Evolutionary conservation across 495 filamentous ascomycete species (phyloP), one percentile per base, ranked within the genome.

Genomic region (Daldinia decipiens): DNA sequence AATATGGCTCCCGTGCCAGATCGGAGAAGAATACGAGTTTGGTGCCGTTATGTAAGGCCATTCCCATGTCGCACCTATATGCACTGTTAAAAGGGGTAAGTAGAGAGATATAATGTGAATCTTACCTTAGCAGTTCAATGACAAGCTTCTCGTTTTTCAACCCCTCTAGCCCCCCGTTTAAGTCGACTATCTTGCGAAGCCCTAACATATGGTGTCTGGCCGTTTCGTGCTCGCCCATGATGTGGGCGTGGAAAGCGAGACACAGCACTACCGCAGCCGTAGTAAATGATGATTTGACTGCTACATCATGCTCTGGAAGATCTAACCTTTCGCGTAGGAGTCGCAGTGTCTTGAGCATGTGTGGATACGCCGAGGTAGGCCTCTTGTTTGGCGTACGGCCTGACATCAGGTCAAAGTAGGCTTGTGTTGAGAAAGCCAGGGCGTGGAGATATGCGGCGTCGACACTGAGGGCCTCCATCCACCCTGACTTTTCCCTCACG

Each of bases 381-480:
- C 24, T 39, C 31, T 11, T 34, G 38, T 1, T 17, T n/a, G 62
- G 3, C 26, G 5, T 19, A 27, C 61, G 55, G 21, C 62, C 54
- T 6, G 52, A 47, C 9, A 63, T 24, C 5, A 55, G 24, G 51
- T 74, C 71, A 52, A 81, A 80, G 57, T 79, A 83, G 50, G 61
- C 59, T 45, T 79, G 76, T 8, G 79, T 65, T 0, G 72, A 75
- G 60, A 79, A 79, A n/a, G 78, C 72, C 67, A 79, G 78, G 51
- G 77, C 66, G 62, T 83, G 79, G 2, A 84, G 75, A 51, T 78
- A 84, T 31, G 77, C 79, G 9, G 77, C 59, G 53, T 84, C 79
- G 15, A 68, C 12, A 4, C 71, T 66, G 12, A 84, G 58, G 9
- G 79, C 74, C 11, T 75, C 77, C 39, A 82, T 65, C 76, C 77